Conservation (phyloP, 805 yeast species). For the Wickerhamomyces strasburgensis region DNA sequence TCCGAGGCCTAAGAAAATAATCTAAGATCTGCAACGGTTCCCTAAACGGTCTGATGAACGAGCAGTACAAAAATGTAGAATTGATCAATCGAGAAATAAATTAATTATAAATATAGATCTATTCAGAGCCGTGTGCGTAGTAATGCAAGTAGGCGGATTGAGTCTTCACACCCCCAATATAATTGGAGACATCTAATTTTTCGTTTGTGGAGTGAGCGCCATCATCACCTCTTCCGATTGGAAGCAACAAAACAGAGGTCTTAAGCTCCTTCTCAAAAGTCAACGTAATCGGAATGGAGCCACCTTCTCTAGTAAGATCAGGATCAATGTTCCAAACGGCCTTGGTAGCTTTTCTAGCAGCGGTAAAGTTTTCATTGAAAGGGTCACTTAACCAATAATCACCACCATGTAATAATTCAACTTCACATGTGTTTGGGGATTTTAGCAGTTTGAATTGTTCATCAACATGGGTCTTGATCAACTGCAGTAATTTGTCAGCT, state of each 20-base stretch:
- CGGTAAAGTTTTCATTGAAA: slow-evolving; percentile 84
- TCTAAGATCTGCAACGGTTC: too few species aligned
- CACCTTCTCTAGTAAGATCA: slow-evolving; percentile 98
- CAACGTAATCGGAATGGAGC: slow-evolving; percentile 95
- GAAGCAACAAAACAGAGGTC: slow-evolving; percentile 82
- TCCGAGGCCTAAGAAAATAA: too few species aligned
- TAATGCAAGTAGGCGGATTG: slow-evolving; percentile 91
- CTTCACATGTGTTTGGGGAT: slow-evolving; percentile 71
- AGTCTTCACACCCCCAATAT: slow-evolving; percentile 89
- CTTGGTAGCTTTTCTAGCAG: slow-evolving; percentile 92
- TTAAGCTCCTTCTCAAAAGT: slow-evolving; percentile 86
- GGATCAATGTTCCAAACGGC: slow-evolving; percentile 94
- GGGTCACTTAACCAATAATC: slow-evolving; percentile 96
- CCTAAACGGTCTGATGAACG: too few species aligned
- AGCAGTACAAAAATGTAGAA: too few species aligned
- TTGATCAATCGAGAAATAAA: too few species aligned
- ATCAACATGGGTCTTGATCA: slow-evolving; percentile 68
- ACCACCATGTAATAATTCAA: slow-evolving; percentile 89
- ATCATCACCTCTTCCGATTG: slow-evolving; percentile 99
- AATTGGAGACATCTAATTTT: slow-evolving; percentile 83
- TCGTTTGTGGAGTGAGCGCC: slow-evolving; percentile 99
- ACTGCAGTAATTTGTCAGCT: slow-evolving; percentile 67
- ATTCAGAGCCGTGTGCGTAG: slow-evolving; percentile 41
- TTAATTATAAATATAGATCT: too few species aligned
- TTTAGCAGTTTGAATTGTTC: slow-evolving; percentile 58